Conservation (phyloP, 768 basidiomycete genomes). For the Mycena polygramma region DNA sequence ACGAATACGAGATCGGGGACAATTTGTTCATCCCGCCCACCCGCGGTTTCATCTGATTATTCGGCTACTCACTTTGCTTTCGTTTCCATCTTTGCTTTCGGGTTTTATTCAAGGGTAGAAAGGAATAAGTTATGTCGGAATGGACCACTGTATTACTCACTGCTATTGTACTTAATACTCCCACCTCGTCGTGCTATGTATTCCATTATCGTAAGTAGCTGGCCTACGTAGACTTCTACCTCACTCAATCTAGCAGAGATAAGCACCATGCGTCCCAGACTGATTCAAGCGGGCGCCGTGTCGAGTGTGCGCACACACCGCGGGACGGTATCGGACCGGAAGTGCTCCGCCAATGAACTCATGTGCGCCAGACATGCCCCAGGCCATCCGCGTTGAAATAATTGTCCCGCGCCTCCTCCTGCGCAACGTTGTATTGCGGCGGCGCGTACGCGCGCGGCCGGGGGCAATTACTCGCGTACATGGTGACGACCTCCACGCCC, state of each 20-base stretch:
- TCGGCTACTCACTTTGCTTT: neutral
- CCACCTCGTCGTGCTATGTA: constrained; percentile 9
- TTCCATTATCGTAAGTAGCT: constrained; percentile 15
- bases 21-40: constrained; percentile 29
- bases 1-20: constrained; percentile 34
- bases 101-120: neutral
- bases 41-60: constrained; percentile 23
- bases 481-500: constrained; percentile 37
- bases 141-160: constrained; percentile 8
- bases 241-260: neutral
- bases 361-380: constrained; percentile 34
- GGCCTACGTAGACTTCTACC: constrained; percentile 5
- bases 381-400: constrained; percentile 35
- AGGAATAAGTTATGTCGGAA: neutral
- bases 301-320: neutral
- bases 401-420: constrained; percentile 30
- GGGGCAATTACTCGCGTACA: constrained; percentile 30
- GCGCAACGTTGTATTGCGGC: constrained; percentile 34
- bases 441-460: constrained; percentile 33
- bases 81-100: too few species aligned
- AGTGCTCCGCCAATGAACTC: neutral
- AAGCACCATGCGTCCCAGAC: neutral
- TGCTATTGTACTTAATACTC: constrained; percentile 27
- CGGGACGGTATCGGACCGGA: neutral
- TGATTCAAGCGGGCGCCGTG: neutral